These are phyloP conservation scores for Backusella sp. DNA, from an alignment of 192 early-diverging fungal species.

Conservation along the genomic window DNA sequence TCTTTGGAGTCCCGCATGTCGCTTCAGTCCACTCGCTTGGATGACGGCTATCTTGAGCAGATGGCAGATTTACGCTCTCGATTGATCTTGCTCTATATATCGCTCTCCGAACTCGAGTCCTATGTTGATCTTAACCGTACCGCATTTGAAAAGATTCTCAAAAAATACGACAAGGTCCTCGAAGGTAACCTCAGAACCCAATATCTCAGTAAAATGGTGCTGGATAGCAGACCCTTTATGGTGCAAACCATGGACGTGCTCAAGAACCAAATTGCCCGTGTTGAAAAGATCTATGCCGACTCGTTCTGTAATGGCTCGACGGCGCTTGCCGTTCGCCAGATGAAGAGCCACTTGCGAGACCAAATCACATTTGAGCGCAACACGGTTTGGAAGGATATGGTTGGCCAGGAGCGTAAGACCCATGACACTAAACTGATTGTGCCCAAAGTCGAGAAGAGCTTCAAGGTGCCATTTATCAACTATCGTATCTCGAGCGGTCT, in stretches of 20 bases:
- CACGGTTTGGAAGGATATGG: conserved; percentile 78
- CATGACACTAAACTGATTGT: conserved; percentile 35
- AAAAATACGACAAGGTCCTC: conserved; percentile 90
- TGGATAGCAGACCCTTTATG: conserved; percentile 56
- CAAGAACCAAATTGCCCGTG: conserved; percentile 42
- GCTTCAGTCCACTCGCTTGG: not conserved
- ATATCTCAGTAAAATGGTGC: conserved; percentile 49
- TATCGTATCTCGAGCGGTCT: conserved; percentile 8
- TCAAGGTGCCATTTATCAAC: conserved; percentile 22
- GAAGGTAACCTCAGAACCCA: conserved; percentile 40
- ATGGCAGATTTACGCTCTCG: conserved; percentile 24
- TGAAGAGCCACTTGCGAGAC: conserved; percentile 63
- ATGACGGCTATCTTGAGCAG: conserved; percentile 1
- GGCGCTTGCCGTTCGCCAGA: conserved; percentile 50
- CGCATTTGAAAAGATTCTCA: conserved; percentile 87
- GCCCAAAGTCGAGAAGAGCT: conserved; percentile 28
- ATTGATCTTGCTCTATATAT: conserved; percentile 40
- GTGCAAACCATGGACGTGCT: conserved; percentile 45
- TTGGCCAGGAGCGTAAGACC: conserved; percentile 57
- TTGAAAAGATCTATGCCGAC: conserved; percentile 58
- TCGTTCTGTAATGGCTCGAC: conserved; percentile 53
- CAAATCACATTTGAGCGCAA: conserved; percentile 71
- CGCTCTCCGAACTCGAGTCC: conserved; percentile 74
- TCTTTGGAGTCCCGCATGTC: conserved; percentile 28
- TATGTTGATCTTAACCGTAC: conserved; percentile 81